A percentile compares a stretch with the other conserved stretches of the same genome.
phyloP scores from a whole-genome alignment of 495 filamentous ascomycete genomes.

The Penicillium bovifimosum region DNA sequence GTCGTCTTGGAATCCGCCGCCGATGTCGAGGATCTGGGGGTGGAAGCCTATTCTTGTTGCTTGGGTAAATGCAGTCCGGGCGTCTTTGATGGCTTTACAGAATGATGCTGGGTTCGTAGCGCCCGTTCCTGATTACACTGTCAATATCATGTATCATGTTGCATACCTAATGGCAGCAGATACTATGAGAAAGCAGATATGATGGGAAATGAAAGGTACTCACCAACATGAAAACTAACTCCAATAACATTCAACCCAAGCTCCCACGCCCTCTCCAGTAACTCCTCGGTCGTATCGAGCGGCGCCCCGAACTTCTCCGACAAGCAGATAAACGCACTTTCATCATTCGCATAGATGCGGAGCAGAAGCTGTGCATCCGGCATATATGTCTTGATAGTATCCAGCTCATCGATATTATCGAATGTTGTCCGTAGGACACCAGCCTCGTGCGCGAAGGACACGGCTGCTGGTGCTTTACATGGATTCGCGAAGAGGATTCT shows the following conservation, averaged over 20 bases:
- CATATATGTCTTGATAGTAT: constrained; percentile 23
- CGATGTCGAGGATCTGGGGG: constrained; percentile 25
- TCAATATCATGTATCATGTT: neutral
- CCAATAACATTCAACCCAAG: constrained; percentile 27
- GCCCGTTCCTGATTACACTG: constrained; percentile 15
- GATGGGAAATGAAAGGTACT: no score
- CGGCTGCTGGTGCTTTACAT: constrained; percentile 21
- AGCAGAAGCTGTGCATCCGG: constrained; percentile 25
- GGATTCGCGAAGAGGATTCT: constrained; percentile 33
- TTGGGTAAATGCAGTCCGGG: constrained; percentile 19
- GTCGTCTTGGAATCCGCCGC: constrained; percentile 27
- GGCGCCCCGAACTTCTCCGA: constrained; percentile 31
- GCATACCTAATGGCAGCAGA: no score
- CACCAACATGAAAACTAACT: constrained; percentile 36
- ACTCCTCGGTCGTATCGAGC: constrained; percentile 8
- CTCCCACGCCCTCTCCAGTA: constrained; percentile 21
- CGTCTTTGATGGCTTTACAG: constrained; percentile 21
- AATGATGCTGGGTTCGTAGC: constrained; percentile 20
- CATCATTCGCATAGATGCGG: constrained; percentile 28
- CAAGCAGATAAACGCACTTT: constrained; percentile 18
- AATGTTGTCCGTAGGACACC: constrained; percentile 28
- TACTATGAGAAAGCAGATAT: no score
- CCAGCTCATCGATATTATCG: constrained; percentile 33
- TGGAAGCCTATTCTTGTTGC: constrained; percentile 11
- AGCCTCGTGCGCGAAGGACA: constrained; percentile 16